Conservation (phyloP, 2,329 filamentous ascomycete species). For the Xylariales sp. region DNA sequence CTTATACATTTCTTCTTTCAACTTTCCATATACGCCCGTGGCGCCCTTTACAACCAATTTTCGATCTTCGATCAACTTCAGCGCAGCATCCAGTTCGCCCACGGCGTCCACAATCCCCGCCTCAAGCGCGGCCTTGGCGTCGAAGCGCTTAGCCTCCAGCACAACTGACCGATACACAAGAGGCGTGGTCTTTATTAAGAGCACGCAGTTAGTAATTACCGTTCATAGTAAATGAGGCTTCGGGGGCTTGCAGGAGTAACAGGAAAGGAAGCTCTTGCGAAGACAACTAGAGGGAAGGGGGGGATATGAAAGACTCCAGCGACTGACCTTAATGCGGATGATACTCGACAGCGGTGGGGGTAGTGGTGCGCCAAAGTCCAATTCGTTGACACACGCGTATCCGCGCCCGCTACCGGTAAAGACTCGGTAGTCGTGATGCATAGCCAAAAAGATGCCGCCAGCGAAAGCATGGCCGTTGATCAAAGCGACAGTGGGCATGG, state of each 20-base stretch:
- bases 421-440: constrained; percentile 86
- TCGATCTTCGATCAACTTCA: constrained; percentile 69
- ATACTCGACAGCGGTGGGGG: constrained; percentile 78
- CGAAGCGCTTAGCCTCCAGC: constrained; percentile 78
- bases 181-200: constrained; percentile 59
- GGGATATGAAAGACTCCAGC: too few species aligned
- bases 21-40: constrained; percentile 73
- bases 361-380: constrained; percentile 82
- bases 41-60: constrained; percentile 71
- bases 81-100: constrained; percentile 68
- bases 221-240: too few species aligned
- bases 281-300: too few species aligned
- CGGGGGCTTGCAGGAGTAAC: too few species aligned
- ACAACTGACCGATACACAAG: constrained; percentile 72
- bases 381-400: constrained; percentile 84
- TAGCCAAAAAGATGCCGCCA: constrained; percentile 82
- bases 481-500: constrained; percentile 85
- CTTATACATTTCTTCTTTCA: constrained; percentile 82
- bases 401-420: constrained; percentile 68
- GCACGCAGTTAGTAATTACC: too few species aligned
- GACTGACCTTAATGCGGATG: constrained; percentile 69
- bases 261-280: too few species aligned
- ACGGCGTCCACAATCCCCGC: constrained; percentile 74
- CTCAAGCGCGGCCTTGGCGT: constrained; percentile 70
- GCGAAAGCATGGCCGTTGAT: constrained; percentile 86